Evolutionary conservation across 1,284 basidiomycete species (phyloP), one percentile per base, ranked within the genome.

Genomic region (Apiotrichum brassicae): DNA sequence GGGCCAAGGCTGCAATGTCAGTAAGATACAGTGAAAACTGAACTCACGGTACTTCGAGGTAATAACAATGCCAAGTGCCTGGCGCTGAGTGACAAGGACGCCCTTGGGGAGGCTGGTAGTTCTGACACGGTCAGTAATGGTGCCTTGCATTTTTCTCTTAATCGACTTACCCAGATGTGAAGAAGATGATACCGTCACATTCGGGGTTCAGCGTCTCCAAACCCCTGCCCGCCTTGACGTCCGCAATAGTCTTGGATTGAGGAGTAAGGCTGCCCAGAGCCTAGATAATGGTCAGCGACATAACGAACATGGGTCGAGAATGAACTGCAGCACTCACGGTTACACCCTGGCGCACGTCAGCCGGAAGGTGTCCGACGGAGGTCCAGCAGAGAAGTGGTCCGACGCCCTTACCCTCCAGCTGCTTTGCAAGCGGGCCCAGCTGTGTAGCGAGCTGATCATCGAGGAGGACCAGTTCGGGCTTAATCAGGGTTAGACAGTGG

Each of bases 131-230:
- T 34, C 16, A 34, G 33, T 16, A 30, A 8, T 14, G 7, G 28
- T 14, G 28, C 8, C 28, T 7, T 7, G 8, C 28, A 14, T 62
- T 62, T 35, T 18, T 14, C 45, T 22, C n/a, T n/a, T n/a, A n/a
- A n/a, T n/a, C n/a, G 9, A 30, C 28, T 30, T n/a, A 52, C 46
- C 56, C 56, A 9, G 51, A 54, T 3, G 69, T 66, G 54, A 68
- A 71, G 58, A 70, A 70, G 42, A 70, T 65, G 22, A 67, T 62
- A n/a, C 57, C 68, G 46, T 70, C 69, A 37, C 60, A 61, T 37
- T 71, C 67, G 23, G 66, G 64, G 20, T 54, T 47, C 1, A 69
- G 44, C 1, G 11, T 33, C 14, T 56, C 53, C 20, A 67, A 26
- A 1, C 56, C 57, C 6, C 28, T n/a, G 34, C 49, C 51, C 2